phyloP scores from a whole-genome alignment of 2,329 filamentous ascomycete species.

The Colletotrichum sp. region DNA sequence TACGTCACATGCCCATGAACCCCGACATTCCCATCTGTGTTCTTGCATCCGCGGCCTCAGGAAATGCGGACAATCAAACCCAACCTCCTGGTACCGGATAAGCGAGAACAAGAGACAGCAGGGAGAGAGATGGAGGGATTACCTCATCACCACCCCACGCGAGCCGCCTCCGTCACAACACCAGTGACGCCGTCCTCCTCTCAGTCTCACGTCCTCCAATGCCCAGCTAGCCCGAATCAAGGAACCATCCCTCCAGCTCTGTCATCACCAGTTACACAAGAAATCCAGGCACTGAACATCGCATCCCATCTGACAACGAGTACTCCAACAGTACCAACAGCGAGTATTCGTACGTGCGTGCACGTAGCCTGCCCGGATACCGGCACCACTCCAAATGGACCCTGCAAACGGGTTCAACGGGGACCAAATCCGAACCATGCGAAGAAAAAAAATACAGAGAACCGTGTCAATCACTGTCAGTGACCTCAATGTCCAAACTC shows the following conservation, averaged over 20 bases:
- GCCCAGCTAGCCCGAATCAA: background rate
- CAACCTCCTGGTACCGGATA: background rate
- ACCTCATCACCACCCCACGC: constrained; percentile 2
- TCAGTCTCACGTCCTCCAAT: background rate
- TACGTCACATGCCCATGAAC: background rate
- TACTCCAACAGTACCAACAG: background rate
- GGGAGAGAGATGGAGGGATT: background rate
- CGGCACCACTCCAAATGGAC: background rate
- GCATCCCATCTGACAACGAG: background rate
- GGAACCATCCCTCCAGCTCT: background rate
- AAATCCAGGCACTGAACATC: background rate
- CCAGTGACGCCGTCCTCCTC: background rate
- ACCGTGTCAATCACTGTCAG: background rate
- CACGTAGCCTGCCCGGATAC: background rate
- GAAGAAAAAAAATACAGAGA: background rate
- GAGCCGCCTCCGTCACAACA: background rate
- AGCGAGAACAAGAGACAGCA: background rate
- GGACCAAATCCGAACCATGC: background rate
- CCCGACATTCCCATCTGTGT: background rate
- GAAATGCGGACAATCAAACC: background rate
- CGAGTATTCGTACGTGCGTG: background rate
- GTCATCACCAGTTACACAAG: background rate
- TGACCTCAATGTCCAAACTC: background rate
- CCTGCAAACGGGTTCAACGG: background rate
- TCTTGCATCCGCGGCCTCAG: background rate